phyloP scores from a whole-genome alignment of 116 monocot species.

The Cymodocea nodosa region DNA sequence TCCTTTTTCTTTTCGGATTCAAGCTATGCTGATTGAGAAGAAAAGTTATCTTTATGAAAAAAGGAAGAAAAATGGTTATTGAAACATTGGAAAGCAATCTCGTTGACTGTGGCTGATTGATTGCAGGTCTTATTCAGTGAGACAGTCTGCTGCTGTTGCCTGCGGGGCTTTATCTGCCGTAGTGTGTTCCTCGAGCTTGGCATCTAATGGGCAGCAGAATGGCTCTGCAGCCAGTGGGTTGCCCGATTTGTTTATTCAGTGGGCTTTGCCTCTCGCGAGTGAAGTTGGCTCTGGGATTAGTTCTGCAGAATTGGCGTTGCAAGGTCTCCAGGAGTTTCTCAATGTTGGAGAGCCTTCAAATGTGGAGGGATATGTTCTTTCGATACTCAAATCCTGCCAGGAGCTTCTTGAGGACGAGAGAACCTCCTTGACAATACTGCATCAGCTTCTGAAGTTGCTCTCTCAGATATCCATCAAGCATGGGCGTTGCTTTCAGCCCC shows the following conservation, averaged over 20 bases:
- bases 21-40: too few relatives aligned
- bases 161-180: conserved; percentile 65
- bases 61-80: not conserved
- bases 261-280: conserved; percentile 62
- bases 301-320: conserved; percentile 39
- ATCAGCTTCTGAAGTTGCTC: conserved; percentile 46
- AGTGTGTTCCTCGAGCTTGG: conserved; percentile 21
- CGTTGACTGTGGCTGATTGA: not conserved
- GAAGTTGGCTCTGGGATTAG: conserved; percentile 21
- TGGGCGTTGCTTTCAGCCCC: conserved; percentile 56
- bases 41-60: too few relatives aligned
- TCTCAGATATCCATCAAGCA: conserved; percentile 60
- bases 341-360: conserved; percentile 28
- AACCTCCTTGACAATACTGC: conserved; percentile 57
- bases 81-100: not conserved
- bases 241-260: conserved; percentile 50
- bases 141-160: conserved; percentile 52
- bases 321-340: conserved; percentile 63
- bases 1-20: too few relatives aligned
- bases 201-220: conserved; percentile 27
- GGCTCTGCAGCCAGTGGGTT: conserved; percentile 18
- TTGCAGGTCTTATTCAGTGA: conserved; percentile 61
- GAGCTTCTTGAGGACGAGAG: conserved; percentile 92
- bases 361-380: conserved; percentile 33
- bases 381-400: conserved; percentile 69